Base-by-base conservation (phyloP, 352 stramenopile species). In the Pythium monospermum region DNA sequence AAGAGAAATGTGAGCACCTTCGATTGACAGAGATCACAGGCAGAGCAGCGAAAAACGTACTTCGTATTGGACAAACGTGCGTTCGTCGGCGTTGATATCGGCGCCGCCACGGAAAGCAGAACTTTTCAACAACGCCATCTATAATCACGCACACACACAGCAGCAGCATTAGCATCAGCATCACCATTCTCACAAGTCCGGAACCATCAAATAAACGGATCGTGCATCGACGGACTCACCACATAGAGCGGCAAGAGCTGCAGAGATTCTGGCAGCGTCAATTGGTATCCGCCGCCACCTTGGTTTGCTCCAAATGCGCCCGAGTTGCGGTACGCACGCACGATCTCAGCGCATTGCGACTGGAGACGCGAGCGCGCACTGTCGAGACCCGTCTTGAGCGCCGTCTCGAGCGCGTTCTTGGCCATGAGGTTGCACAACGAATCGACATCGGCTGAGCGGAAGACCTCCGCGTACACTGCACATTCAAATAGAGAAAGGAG, bases 41-140 rank as follows among this genome's bases (percentile, higher is more conserved):
- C 27, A 40, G 23, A 7, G 13, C 15, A 5, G 25, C 22, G 40
- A 4, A 6, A 40, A 53, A 16, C 49, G 32, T 25, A 90, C 71
- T 65, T 87, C 61, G 64, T 97, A 93, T 59, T 98, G 91, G 28
- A 95, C 63, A 68, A 95, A 96, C 13, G 90, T 71, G 44, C 97
- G 85, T 59, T 99, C 94, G 70, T 99, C 97, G 13, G 95, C 80
- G 52, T 94, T 94, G 33, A 99, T 71, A 62, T 99, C 97, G 30
- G 83, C 97, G 19, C 96, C 96, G 50, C 97, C 97, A 54, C 97
- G 85, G 57, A 99, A 96, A 3, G 93, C 90, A 21, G 95, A 82
- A 76, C 96, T 98, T 79, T 99, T 99, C 68, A 98, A 87, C 44
- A 99, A 68, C 28, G 95, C 96, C 85, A 99, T 97, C 69, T 96